Evolutionary conservation across 805 yeast species (phyloP).

Genomic region (Starmerella sirachaensis): DNA sequence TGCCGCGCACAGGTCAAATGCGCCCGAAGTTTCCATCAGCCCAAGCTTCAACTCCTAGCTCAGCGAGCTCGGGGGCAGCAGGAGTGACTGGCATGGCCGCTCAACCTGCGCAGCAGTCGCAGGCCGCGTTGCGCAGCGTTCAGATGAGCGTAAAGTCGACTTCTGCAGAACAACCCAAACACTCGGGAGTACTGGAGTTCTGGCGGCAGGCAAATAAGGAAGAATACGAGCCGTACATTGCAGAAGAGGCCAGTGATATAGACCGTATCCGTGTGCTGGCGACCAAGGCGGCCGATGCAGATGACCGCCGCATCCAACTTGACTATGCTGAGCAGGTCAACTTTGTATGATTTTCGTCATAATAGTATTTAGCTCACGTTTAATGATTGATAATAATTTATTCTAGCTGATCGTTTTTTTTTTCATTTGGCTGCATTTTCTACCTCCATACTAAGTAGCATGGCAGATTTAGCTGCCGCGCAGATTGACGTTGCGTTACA

Average conservation of each 20-base stretch:
- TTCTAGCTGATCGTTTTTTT: too few species aligned
- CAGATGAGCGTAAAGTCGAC: slow-evolving; percentile 64
- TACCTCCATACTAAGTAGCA: too few species aligned
- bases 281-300: neutral
- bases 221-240: slow-evolving; percentile 27
- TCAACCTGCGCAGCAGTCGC: slow-evolving; percentile 3
- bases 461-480: too few species aligned
- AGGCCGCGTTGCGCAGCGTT: slow-evolving; percentile 43
- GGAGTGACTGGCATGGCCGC: too few species aligned
- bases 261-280: neutral
- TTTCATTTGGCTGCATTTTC: too few species aligned
- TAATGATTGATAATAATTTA: neutral
- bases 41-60: slow-evolving; percentile 26
- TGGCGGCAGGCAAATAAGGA: slow-evolving; percentile 56
- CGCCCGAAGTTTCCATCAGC: slow-evolving; percentile 65
- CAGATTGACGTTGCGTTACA: too few species aligned
- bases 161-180: slow-evolving; percentile 45
- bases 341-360: neutral
- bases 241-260: neutral
- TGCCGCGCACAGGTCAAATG: slow-evolving; percentile 59
- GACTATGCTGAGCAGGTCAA: neutral
- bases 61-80: slow-evolving; percentile 7
- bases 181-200: slow-evolving; percentile 60
- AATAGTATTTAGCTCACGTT: neutral
- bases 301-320: neutral